phyloP scores from a whole-genome alignment of 1,284 basidiomycete genomes.

The Austropuccinia psidii region DNA sequence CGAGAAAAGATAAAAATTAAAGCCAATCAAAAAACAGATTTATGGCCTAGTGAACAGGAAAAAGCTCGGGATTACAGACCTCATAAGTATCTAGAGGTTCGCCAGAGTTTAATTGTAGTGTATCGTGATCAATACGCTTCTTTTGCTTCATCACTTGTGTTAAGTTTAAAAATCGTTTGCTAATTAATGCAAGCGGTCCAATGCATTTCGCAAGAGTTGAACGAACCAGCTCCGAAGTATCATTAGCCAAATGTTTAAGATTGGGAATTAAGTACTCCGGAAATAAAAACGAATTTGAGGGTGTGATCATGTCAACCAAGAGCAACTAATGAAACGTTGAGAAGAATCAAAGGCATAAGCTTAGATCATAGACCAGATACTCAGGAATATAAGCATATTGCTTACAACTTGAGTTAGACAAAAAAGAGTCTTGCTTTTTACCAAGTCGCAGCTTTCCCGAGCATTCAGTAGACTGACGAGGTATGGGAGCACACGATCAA shows the following conservation, averaged over 20 bases:
- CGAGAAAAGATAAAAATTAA: background rate
- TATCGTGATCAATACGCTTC: conserved; percentile 62
- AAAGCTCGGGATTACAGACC: conserved; percentile 49
- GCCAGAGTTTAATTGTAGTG: conserved; percentile 55
- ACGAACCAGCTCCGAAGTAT: conserved; percentile 79
- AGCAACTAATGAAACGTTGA: conserved; percentile 57
- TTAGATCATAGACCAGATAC: background rate
- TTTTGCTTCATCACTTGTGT: conserved; percentile 78
- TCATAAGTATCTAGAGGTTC: conserved; percentile 67
- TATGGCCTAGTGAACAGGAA: conserved; percentile 3
- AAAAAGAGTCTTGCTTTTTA: conserved; percentile 63
- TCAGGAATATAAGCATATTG: conserved; percentile 37
- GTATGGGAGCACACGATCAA: conserved; percentile 89
- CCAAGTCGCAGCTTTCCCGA: conserved; percentile 66
- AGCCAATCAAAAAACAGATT: background rate
- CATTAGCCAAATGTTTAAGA: conserved; percentile 68
- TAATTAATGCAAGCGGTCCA: conserved; percentile 71
- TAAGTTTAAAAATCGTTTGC: conserved; percentile 79
- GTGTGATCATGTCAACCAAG: conserved; percentile 75
- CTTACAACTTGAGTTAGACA: conserved; percentile 75
- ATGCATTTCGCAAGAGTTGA: conserved; percentile 81
- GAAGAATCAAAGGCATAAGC: too few species aligned
- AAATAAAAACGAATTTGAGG: conserved; percentile 75
- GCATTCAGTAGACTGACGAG: conserved; percentile 75
- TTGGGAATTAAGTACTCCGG: conserved; percentile 94